Evolutionary conservation across 495 filamentous ascomycete species (phyloP).

Genomic region (Talaromyces nanjingensis): DNA sequence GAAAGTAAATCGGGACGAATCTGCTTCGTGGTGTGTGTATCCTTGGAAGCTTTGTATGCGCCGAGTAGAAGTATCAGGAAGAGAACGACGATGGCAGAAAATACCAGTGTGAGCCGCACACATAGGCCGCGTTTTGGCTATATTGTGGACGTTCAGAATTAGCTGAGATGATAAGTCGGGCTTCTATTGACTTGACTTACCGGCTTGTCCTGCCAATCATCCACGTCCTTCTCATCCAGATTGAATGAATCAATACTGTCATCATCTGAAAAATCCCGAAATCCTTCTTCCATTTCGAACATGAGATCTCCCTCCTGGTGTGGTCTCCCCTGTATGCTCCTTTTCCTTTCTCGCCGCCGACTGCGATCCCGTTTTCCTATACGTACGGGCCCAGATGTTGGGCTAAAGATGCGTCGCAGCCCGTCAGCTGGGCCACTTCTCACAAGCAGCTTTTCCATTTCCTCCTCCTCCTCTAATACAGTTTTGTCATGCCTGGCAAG

Average conservation of each 20-base stretch:
- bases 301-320: constrained; percentile 70
- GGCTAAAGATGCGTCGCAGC: constrained; percentile 41
- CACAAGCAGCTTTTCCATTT: constrained; percentile 69
- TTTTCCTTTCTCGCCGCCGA: constrained; percentile 38
- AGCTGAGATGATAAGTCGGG: background rate
- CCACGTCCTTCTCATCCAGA: constrained; percentile 21
- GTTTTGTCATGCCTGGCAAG: constrained; percentile 62
- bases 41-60: constrained; percentile 46
- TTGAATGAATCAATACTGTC: constrained; percentile 30
- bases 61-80: constrained; percentile 47
- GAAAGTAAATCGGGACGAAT: constrained; percentile 17
- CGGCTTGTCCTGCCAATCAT: constrained; percentile 3
- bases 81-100: constrained; percentile 35
- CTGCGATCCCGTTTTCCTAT: constrained; percentile 51
- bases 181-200: background rate
- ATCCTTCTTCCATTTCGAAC: constrained; percentile 84
- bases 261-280: constrained; percentile 45
- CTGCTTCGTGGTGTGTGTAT: constrained; percentile 24
- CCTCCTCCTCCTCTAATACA: constrained; percentile 84
- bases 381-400: constrained; percentile 32
- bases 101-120: constrained; percentile 21
- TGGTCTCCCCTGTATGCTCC: constrained; percentile 12
- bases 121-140: constrained; percentile 2
- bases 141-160: background rate
- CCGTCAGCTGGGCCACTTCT: constrained; percentile 42